phyloP scores from a whole-genome alignment of 352 stramenopile species.

The Pythium scleroteichum region DNA sequence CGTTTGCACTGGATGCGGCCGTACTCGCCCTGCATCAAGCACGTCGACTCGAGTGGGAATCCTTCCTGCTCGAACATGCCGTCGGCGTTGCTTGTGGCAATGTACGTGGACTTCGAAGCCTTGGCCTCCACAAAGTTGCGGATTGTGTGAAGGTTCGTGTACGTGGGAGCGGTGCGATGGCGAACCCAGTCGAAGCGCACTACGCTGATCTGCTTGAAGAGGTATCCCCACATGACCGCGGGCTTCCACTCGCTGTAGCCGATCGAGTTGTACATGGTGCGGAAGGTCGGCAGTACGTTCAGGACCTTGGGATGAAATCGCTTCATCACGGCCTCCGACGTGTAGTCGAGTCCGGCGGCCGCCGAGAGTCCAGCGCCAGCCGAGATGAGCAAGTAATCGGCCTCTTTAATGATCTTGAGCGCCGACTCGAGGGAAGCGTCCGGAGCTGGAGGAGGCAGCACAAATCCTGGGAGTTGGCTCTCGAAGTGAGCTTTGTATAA shows the following conservation, averaged over 20 bases:
- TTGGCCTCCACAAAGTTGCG: slow-evolving; percentile 36
- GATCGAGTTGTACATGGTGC: slow-evolving; percentile 63
- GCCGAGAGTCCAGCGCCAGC: slow-evolving; percentile 65
- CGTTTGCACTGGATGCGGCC: slow-evolving; percentile 54
- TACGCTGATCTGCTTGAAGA: slow-evolving; percentile 66
- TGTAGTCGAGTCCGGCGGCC: slow-evolving; percentile 75
- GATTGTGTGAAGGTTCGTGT: slow-evolving; percentile 51
- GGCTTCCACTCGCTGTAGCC: slow-evolving; percentile 46
- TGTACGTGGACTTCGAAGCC: slow-evolving; percentile 43
- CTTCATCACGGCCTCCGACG: slow-evolving; percentile 56
- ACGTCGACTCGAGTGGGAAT: slow-evolving; percentile 52
- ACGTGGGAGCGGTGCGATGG: slow-evolving; percentile 55
- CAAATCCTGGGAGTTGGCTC: slow-evolving; percentile 14
- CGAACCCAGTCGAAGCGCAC: slow-evolving; percentile 51
- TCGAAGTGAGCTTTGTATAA: slow-evolving; percentile 48
- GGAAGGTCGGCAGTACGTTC: slow-evolving; percentile 48
- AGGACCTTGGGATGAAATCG: slow-evolving; percentile 55
- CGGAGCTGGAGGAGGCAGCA: slow-evolving; percentile 24
- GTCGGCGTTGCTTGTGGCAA: slow-evolving; percentile 74
- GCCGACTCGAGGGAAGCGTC: slow-evolving; percentile 34
- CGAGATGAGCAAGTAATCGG: slow-evolving; percentile 65
- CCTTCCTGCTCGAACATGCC: slow-evolving; percentile 74
- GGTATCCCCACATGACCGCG: slow-evolving; percentile 57
- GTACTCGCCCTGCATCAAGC: slow-evolving; percentile 68
- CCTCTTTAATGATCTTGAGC: slow-evolving; percentile 39